A percentile compares a stretch with the other conserved stretches of the same genome.
Evolutionary conservation across 1,284 basidiomycete genomes (phyloP).

Genomic region (Puccinia coronata): DNA sequence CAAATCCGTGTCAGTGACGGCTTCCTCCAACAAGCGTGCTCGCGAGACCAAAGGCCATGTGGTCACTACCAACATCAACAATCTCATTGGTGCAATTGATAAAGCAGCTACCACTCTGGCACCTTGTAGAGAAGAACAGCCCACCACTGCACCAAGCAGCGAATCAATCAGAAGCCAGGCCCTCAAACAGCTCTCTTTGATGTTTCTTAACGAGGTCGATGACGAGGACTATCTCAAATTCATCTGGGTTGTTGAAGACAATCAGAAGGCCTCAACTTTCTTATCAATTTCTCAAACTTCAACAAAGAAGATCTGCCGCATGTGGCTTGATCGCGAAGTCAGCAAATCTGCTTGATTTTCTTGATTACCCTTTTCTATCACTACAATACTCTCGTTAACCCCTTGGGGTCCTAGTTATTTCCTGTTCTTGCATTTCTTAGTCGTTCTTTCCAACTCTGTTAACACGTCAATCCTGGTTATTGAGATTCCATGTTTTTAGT

Average conservation of each 20-base stretch:
- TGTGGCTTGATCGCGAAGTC: background rate
- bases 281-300: background rate
- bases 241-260: background rate
- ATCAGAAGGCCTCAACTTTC: background rate
- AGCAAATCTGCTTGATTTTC: background rate
- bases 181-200: background rate
- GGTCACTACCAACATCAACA: background rate
- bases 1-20: background rate
- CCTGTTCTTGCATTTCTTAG: too few relatives aligned
- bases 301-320: background rate
- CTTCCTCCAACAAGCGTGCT: background rate
- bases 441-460: too few relatives aligned
- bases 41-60: background rate
- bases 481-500: too few relatives aligned
- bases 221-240: background rate
- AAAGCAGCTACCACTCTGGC: background rate
- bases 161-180: background rate
- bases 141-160: background rate
- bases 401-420: too few relatives aligned
- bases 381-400: background rate
- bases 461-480: too few relatives aligned
- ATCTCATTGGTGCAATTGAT: background rate
- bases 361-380: background rate
- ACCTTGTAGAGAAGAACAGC: background rate
- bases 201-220: background rate